These are phyloP conservation scores for Cercospora zeae-maydis DNA, from an alignment of 2,329 filamentous ascomycete genomes.

Conservation along the genomic window DNA sequence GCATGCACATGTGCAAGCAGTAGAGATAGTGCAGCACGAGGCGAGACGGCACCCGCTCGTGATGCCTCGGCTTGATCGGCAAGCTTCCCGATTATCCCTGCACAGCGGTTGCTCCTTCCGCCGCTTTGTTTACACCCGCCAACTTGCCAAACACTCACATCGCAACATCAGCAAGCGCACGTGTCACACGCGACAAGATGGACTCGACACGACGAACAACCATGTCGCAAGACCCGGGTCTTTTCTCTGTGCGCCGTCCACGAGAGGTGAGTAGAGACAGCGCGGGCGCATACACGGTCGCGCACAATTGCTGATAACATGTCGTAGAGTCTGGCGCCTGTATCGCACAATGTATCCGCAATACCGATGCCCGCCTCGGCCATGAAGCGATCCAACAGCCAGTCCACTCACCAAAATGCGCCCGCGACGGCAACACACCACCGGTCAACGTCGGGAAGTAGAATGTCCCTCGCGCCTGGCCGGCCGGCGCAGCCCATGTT, in stretches of 20 bases:
- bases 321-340: conserved; percentile 73
- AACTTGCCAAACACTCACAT: conserved; percentile 3
- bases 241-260: conserved; percentile 88
- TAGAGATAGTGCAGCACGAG: neutral
- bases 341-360: conserved; percentile 70
- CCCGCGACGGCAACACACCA: conserved; percentile 68
- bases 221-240: conserved; percentile 83
- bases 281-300: conserved; percentile 8
- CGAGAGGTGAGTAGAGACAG: conserved; percentile 66
- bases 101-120: conserved; percentile 1
- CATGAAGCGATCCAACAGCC: conserved; percentile 87
- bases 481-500: conserved; percentile 85
- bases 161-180: conserved; percentile 1
- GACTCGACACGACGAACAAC: conserved; percentile 25
- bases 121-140: conserved; percentile 18
- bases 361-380: conserved; percentile 90
- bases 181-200: conserved; percentile 10
- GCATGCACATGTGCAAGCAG: neutral
- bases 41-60: neutral
- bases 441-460: conserved; percentile 77
- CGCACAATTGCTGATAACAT: conserved; percentile 8
- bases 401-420: conserved; percentile 60
- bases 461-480: conserved; percentile 78
- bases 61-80: conserved; percentile 17
- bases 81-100: neutral